Evolutionary conservation across 345 rosid genomes (phyloP), one percentile per base, ranked within the genome.

Genomic region (Cardamine occulta): DNA sequence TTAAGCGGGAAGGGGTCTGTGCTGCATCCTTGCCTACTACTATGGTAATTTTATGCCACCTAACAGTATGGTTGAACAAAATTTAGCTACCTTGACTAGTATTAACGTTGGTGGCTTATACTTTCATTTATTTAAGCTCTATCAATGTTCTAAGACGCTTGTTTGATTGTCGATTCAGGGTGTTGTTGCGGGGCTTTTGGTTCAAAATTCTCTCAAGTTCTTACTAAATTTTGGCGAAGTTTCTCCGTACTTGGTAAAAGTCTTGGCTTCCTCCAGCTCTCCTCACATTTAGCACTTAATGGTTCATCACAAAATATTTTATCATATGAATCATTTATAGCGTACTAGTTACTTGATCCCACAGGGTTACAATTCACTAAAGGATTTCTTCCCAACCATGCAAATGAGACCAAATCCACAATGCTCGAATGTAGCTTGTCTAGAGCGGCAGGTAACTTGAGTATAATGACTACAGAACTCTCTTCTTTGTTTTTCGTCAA

Each of bases 11-110:
- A 78, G 98, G 98, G 18, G 97, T 94, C 70, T 91, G 98, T 80
- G 97, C 98, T 11, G 97, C 98, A 77, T 94, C 98, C 77, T 77
- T 91, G 70, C 97, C 97, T 26, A 88, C 96, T 68, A 94, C 96
- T 29, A 94, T 91, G 96, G 98, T 91, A 79, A 77, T 35, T 26
- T 69, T 63, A 32, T 19, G 47, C 23, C 75, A 48, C 53, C 35
- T 56, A 32, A 65, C 18, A 9, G 2, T 7, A 65, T 5, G 1
- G 32, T 62, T 52, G 66, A 58, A 69, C 69, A 42, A 68, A 31
- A 62, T 14, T 61, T 68, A 21, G 37, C 15, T n/a, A 29, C 24
- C 10, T 29, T 61, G 65, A 53, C 51, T 61, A 63, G 17, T 62
- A 13, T 19, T 54, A 18, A 39, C 8, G 4, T 56, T 31, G 32